Conservation (phyloP, 768 basidiomycete genomes). For the Boletellus sp. region DNA sequence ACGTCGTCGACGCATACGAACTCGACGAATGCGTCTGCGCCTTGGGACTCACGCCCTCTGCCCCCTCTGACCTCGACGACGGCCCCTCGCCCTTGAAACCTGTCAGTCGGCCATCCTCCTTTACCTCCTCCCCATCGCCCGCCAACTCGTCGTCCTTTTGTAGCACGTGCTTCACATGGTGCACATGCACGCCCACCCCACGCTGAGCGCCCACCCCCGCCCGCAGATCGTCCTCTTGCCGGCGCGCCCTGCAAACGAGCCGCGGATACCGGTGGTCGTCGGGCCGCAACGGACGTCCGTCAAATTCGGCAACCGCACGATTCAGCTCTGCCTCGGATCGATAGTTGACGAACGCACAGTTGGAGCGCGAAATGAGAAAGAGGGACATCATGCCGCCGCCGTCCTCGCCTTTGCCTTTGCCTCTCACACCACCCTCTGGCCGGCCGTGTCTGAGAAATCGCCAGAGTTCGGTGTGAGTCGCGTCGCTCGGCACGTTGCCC, state of each 20-base stretch:
- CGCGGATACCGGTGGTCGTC: constrained; percentile 68
- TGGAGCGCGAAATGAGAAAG: constrained; percentile 92
- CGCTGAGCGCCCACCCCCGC: constrained; percentile 92
- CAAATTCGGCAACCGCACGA: constrained; percentile 67
- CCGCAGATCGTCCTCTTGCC: constrained; percentile 77
- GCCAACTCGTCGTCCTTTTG: constrained; percentile 32
- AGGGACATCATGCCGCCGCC: constrained; percentile 79
- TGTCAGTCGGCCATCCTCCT: no score
- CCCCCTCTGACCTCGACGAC: neutral
- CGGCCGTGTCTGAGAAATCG: constrained; percentile 52
- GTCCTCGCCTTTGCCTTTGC: neutral
- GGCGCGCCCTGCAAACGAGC: constrained; percentile 79
- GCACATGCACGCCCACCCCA: constrained; percentile 76
- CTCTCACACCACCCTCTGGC: no score
- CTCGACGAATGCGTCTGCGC: constrained; percentile 43
- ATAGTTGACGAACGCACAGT: constrained; percentile 93
- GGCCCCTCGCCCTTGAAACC: constrained; percentile 18
- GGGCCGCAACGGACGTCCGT: constrained; percentile 66
- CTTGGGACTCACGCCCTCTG: neutral
- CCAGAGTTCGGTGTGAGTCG: constrained; percentile 82
- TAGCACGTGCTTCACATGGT: constrained; percentile 71
- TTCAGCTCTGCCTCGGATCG: constrained; percentile 57
- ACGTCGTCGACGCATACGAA: constrained; percentile 78
- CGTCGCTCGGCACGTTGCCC: constrained; percentile 85
- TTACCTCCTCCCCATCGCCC: neutral